A percentile compares a stretch with the other conserved stretches of the same genome.
Evolutionary conservation across 768 basidiomycete species (phyloP).

Genomic region (Calocera viscosa): DNA sequence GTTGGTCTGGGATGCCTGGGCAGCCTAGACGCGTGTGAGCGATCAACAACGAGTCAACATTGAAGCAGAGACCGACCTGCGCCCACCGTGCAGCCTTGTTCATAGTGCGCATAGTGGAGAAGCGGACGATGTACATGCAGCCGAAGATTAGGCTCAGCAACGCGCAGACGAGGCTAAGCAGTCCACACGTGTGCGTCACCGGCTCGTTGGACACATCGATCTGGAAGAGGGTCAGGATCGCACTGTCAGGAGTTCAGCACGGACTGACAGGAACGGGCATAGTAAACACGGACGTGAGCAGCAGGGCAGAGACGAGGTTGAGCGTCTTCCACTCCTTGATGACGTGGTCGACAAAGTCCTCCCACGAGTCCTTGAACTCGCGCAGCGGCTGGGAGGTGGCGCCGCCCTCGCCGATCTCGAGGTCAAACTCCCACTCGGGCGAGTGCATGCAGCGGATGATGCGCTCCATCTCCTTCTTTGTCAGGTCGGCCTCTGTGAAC

Average conservation of each 20-base stretch:
- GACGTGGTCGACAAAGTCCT: conserved; percentile 56
- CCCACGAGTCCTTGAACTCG: conserved; percentile 55
- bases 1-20: conserved; percentile 37
- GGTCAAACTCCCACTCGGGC: conserved; percentile 5
- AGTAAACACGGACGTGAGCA: conserved; percentile 36
- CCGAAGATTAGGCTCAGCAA: conserved; percentile 62
- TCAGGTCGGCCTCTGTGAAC: conserved; percentile 67
- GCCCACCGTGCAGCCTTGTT: conserved; percentile 60
- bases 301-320: conserved; percentile 56
- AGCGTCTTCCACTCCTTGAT: conserved; percentile 63
- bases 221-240: conserved; percentile 60
- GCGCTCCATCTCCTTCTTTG: conserved; percentile 50
- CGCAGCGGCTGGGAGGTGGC: background rate
- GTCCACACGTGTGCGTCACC: conserved; percentile 46
- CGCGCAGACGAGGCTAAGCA: conserved; percentile 53
- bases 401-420: background rate
- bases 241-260: conserved; percentile 29
- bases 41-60: background rate
- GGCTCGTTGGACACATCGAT: conserved; percentile 44
- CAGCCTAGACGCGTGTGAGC: conserved; percentile 36
- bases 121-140: conserved; percentile 59
- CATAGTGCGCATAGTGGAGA: conserved; percentile 61
- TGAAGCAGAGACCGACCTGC: conserved; percentile 34
- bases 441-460: conserved; percentile 25
- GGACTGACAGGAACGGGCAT: conserved; percentile 10